Percentiles rank a stretch among this genome's conserved stretches.
phyloP scores from a whole-genome alignment of 805 yeast genomes.

The Spencermartinsiella europaea region DNA sequence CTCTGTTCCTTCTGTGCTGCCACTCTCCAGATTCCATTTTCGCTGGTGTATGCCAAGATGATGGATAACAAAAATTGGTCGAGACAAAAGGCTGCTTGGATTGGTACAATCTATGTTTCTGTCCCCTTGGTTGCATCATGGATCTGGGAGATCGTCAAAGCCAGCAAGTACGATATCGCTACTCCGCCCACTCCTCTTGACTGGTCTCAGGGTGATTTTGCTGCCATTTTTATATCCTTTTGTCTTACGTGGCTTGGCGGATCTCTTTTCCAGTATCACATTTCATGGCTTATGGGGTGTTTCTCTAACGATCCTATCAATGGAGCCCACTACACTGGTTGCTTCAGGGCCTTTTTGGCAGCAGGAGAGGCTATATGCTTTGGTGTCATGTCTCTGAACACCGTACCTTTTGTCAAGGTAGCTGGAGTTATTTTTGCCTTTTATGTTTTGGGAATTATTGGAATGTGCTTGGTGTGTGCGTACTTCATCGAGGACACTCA shows the following conservation, averaged over 20 bases:
- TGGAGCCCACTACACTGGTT: slow-evolving; percentile 35
- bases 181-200: slow-evolving; percentile 6
- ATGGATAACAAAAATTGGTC: slow-evolving; percentile 4
- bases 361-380: slow-evolving; percentile 45
- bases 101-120: slow-evolving; percentile 1
- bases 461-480: slow-evolving; percentile 1
- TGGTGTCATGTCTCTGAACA: slow-evolving; percentile 23
- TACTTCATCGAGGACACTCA: slow-evolving; percentile 3
- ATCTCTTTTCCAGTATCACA: slow-evolving; percentile 4
- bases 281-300: slow-evolving; percentile 41
- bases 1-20: slow-evolving; percentile 1
- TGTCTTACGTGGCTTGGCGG: slow-evolving; percentile 4
- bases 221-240: slow-evolving; percentile 5
- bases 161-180: background rate
- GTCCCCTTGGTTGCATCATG: slow-evolving; percentile 4
- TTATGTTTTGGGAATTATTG: slow-evolving; percentile 1
- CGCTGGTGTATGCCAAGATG: background rate
- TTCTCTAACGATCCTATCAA: slow-evolving; percentile 37
- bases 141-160: slow-evolving; percentile 7
- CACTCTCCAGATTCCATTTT: slow-evolving; percentile 1
- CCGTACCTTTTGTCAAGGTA: slow-evolving; percentile 3
- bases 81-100: background rate
- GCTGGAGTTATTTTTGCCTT: slow-evolving; percentile 5
- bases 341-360: slow-evolving; percentile 44
- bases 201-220: slow-evolving; percentile 7